Base-by-base conservation (phyloP, 176 grass and related monocot species). In the Musa itinerans region DNA sequence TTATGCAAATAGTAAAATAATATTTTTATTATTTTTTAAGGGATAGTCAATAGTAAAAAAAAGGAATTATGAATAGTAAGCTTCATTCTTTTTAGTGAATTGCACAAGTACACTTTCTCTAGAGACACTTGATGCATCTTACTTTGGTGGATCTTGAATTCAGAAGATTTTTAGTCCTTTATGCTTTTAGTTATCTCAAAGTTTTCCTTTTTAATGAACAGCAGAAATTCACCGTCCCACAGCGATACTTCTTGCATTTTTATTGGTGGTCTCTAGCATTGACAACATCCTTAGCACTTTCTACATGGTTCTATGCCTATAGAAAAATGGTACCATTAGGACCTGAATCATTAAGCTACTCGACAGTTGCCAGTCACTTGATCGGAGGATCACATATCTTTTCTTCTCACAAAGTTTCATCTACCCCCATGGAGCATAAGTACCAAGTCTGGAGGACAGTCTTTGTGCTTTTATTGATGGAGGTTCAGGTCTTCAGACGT, bases 181-280 rank as follows among this genome's bases (percentile, higher is more conserved):
- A 17, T 58, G 16, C 14, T 58, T 58, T 11, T 53, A 53, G 8
- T 22, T 26, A 54, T 73, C 52, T 52, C 19, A 53, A 54, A 54
- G 4, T 73, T 1, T 73, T 55, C 25, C 14, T 54, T 54, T 55
- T 70, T 22, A 54, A 8, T 73, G 52, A 73, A 55, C 64, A 86
- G 80, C 90, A 98, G 95, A 89, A 81, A 24, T 98, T 94, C 80
- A 89, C 90, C 0, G 88, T 94, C 82, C 95, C 95, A 17, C 90
- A 93, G n/a, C 89, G 84, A 78, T 98, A 83, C 72, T 98, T 87
- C 86, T 91, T 94, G 76, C 95, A 98, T 86, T 98, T 98, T 85
- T 98, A 94, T 54, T 69, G 91, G 24, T 65, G 93, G 58, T 88
- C 81, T 56, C 73, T 73, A 64, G 82, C 76, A 17, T 57, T 83